Evolutionary conservation across 345 rosid species (phyloP).

Genomic region (Camelina hispida): DNA sequence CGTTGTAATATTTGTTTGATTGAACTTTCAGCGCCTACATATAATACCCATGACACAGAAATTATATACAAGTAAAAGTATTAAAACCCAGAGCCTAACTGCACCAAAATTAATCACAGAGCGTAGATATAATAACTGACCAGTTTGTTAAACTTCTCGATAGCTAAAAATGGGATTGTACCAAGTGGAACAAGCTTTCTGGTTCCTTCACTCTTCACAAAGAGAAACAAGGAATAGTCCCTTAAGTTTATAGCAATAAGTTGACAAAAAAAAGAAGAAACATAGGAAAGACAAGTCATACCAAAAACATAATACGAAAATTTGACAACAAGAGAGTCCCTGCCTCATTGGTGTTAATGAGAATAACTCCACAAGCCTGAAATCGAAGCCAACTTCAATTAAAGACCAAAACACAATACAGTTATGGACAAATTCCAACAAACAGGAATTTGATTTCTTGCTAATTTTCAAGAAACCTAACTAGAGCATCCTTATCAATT

Average conservation of each 20-base stretch:
- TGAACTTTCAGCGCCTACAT: slow-evolving; percentile 73
- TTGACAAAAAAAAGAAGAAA: slow-evolving; percentile 10
- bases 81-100: slow-evolving; percentile 20
- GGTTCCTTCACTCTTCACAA: slow-evolving; percentile 76
- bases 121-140: slow-evolving; percentile 51
- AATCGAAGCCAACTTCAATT: slow-evolving; percentile 41
- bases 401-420: slow-evolving; percentile 17
- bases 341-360: slow-evolving; percentile 80
- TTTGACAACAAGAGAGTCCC: slow-evolving; percentile 89
- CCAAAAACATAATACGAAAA: slow-evolving; percentile 92
- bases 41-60: slow-evolving; percentile 30
- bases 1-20: slow-evolving; percentile 58
- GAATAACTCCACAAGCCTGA: slow-evolving; percentile 86
- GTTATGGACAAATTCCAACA: slow-evolving; percentile 1
- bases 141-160: slow-evolving; percentile 91
- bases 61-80: neutral
- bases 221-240: slow-evolving; percentile 29
- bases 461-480: slow-evolving; percentile 6
- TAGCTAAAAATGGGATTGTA: slow-evolving; percentile 78
- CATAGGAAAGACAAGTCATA: slow-evolving; percentile 46
- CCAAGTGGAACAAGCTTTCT: slow-evolving; percentile 76
- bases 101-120: slow-evolving; percentile 25
- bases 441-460: neutral
- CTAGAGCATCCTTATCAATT: slow-evolving; percentile 10
- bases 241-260: neutral